A percentile compares a stretch with the other conserved stretches of the same genome.
Conservation (phyloP, 805 yeast genomes). For the Candida awuae region DNA sequence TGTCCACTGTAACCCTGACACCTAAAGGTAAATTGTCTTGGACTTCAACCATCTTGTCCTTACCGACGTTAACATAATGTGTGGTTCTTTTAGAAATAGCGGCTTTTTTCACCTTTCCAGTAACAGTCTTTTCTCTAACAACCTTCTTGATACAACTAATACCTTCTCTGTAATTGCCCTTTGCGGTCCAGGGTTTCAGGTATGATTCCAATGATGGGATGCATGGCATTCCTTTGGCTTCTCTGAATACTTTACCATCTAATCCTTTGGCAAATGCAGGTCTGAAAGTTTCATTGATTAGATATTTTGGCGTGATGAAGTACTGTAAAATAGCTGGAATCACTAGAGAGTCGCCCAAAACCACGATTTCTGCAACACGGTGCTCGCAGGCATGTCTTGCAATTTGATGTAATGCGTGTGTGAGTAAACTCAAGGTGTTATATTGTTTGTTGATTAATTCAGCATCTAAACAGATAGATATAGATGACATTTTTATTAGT, state of each 20-base stretch:
- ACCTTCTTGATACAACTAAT: constrained; percentile 38
- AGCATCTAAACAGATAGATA: neutral
- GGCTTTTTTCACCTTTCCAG: constrained; percentile 35
- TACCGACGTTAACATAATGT: constrained; percentile 72
- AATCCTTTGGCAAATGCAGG: neutral
- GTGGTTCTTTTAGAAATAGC: constrained; percentile 51
- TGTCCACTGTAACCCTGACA: constrained; percentile 75
- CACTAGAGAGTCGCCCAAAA: constrained; percentile 45
- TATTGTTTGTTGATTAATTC: neutral
- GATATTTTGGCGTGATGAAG: constrained; percentile 12
- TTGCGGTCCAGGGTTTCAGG: constrained; percentile 40
- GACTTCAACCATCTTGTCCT: constrained; percentile 48
- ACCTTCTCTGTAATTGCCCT: constrained; percentile 50
- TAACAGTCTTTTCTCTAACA: constrained; percentile 30
- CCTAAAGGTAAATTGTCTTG: constrained; percentile 61
- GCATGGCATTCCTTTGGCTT: constrained; percentile 63
- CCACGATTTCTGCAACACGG: constrained; percentile 65
- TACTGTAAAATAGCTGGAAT: constrained; percentile 10
- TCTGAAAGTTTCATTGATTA: constrained; percentile 41
- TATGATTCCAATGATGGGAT: constrained; percentile 62
- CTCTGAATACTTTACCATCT: constrained; percentile 35
- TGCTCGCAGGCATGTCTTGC: constrained; percentile 67
- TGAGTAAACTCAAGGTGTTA: constrained; percentile 59
- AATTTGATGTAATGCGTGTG: constrained; percentile 66
- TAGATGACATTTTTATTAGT: too few relatives aligned